Base-by-base conservation (phyloP, 2,329 filamentous ascomycete species). In the Claviceps sp. region DNA sequence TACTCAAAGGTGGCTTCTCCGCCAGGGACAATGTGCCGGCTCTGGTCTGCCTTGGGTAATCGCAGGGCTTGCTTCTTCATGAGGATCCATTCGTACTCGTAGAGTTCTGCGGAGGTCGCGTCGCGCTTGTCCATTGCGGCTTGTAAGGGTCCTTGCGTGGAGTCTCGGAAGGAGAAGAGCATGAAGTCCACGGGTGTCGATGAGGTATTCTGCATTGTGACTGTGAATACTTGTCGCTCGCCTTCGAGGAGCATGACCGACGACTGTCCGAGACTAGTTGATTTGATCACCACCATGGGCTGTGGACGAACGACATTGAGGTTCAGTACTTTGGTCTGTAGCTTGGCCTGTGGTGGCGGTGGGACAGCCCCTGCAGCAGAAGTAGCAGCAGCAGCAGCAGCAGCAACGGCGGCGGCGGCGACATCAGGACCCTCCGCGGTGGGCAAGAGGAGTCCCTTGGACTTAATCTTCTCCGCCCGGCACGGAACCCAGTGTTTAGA, bases 171-270 rank as follows among this genome's bases (percentile, higher is more conserved):
- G 0, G 88, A 90, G 54, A 96, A 88, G 26, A 93, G 75, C 38
- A 96, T 71, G 51, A 97, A 83, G 62, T 95, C 88, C 1, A 88
- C 87, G 1, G 87, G 74, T 1, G 85, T 89, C 1, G 74, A 71
- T 0, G 88, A 93, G 8, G 80, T 72, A 57, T 98, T 98, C 57
- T 85, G 79, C 14, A 97, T 70, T 0, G 85, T 90, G 16, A 96
- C 76, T 0, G 79, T 83, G 62, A 97, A 94, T 0, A 73, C 72
- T 58, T 82, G 83, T 22, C 78, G 79, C 66, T 98, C 91, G 44
- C 93, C 93, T 68, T 97, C 91, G 5, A 98, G 74, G 11, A 98
- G 77, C 89, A 95, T 96, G 38, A 95, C 72, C 9, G 88, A 86
- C 22, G 86, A 87, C 61, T 96, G 90, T 0, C 85, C 80, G 1